Percentiles rank a stretch among this genome's conserved stretches.
Evolutionary conservation across 108 stramenopile genomes (phyloP).

Genomic region (Nitzschia palea): DNA sequence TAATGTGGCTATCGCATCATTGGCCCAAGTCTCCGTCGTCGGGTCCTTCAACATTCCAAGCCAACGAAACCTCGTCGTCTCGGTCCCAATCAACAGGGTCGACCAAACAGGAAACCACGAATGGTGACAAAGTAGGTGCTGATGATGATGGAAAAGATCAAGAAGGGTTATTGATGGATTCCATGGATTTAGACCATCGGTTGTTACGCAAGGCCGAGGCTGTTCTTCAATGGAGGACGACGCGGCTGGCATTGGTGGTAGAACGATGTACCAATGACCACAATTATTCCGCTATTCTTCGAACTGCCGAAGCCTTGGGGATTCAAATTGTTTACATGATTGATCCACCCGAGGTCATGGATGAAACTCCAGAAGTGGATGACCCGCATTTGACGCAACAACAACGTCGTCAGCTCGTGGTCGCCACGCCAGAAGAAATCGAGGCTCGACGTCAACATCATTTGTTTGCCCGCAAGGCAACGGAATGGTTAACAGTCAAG

Average conservation of each 20-base stretch:
- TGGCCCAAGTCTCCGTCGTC: background rate
- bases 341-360: constrained; percentile 55
- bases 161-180: constrained; percentile 66
- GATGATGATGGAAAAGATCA: constrained; percentile 5
- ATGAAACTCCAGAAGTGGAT: constrained; percentile 11
- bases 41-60: background rate
- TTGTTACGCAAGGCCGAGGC: constrained; percentile 86
- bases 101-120: background rate
- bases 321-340: constrained; percentile 83
- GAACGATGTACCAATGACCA: constrained; percentile 88
- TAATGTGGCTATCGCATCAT: constrained; percentile 19
- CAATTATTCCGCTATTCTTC: constrained; percentile 71
- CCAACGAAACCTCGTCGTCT: background rate
- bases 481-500: constrained; percentile 81
- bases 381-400: constrained; percentile 7
- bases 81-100: background rate
- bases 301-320: constrained; percentile 87
- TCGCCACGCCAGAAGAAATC: constrained; percentile 51
- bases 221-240: constrained; percentile 73
- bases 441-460: constrained; percentile 68
- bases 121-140: background rate
- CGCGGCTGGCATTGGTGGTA: constrained; percentile 71
- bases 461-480: constrained; percentile 83
- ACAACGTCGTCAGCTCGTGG: constrained; percentile 2
- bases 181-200: constrained; percentile 68